These are phyloP conservation scores for Leavenworthia alabamica DNA, from an alignment of 345 rosid genomes.

Conservation along the genomic window DNA sequence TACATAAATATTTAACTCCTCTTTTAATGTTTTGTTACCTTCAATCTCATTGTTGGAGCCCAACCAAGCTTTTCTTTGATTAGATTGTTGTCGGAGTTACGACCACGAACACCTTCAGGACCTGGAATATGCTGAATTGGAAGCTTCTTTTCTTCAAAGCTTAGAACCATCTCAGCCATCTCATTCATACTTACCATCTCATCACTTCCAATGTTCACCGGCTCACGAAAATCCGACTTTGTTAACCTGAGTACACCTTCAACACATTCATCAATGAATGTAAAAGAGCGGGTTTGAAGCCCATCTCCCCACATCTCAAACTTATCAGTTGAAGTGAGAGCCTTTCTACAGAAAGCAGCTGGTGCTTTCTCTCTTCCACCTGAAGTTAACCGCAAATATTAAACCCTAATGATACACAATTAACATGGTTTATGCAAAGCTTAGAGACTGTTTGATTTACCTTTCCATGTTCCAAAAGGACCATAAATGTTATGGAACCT, in stretches of 20 bases:
- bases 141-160: slow-evolving; percentile 81
- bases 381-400: slow-evolving; percentile 17
- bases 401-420: neutral
- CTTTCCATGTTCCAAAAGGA: slow-evolving; percentile 99
- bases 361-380: slow-evolving; percentile 99
- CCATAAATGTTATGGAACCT: slow-evolving; percentile 98
- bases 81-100: slow-evolving; percentile 94
- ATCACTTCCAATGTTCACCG: slow-evolving; percentile 96
- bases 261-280: slow-evolving; percentile 98
- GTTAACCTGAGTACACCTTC: slow-evolving; percentile 98
- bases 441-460: slow-evolving; percentile 28
- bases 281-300: slow-evolving; percentile 89
- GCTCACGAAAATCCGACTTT: slow-evolving; percentile 96
- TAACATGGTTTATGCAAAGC: neutral
- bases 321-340: slow-evolving; percentile 69
- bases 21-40: slow-evolving; percentile 39
- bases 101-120: slow-evolving; percentile 98
- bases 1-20: neutral
- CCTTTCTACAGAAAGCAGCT: slow-evolving; percentile 97
- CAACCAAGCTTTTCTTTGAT: slow-evolving; percentile 98
- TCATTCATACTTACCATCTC: slow-evolving; percentile 99
- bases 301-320: slow-evolving; percentile 99
- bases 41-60: slow-evolving; percentile 95
- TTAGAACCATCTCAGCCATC: slow-evolving; percentile 94
- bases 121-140: slow-evolving; percentile 97